Conservation (phyloP, 1,284 basidiomycete species). For the Fereydounia khargensis region DNA sequence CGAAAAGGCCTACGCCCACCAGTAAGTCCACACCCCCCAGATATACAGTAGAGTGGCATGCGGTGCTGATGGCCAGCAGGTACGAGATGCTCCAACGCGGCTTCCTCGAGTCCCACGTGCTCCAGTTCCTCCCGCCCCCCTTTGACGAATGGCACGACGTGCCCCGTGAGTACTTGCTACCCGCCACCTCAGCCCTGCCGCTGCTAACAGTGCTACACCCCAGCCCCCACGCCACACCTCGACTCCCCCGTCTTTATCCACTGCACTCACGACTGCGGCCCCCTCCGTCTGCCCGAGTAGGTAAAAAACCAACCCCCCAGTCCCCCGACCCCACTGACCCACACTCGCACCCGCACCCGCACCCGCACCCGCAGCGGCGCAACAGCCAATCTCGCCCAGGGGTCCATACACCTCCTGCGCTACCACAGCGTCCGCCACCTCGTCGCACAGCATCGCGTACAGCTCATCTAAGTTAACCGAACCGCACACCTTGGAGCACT, state of each 20-base stretch:
- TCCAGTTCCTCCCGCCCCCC: constrained; percentile 41
- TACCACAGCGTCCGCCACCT: constrained; percentile 41
- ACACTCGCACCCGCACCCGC: neutral
- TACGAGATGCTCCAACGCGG: constrained; percentile 34
- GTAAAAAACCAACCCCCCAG: constrained; percentile 1
- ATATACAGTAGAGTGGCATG: too few relatives aligned
- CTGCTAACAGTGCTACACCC: constrained; percentile 9
- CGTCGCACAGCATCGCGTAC: constrained; percentile 4
- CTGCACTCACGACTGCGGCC: constrained; percentile 47
- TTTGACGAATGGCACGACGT: constrained; percentile 32
- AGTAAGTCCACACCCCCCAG: neutral
- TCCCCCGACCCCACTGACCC: neutral
- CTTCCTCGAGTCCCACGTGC: constrained; percentile 31
- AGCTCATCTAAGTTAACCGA: neutral
- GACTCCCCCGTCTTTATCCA: constrained; percentile 50
- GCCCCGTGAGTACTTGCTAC: constrained; percentile 38
- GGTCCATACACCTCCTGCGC: constrained; percentile 45
- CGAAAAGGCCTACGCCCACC: neutral
- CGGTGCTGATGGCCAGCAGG: too few relatives aligned
- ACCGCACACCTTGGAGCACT: neutral
- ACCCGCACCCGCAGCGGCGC: constrained; percentile 21
- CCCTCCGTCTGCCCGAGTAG: constrained; percentile 35
- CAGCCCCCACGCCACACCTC: constrained; percentile 40
- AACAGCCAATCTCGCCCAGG: constrained; percentile 22
- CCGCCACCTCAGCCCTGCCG: neutral